phyloP scores from a whole-genome alignment of 345 rosid species.

The Gossypium raimondii region DNA sequence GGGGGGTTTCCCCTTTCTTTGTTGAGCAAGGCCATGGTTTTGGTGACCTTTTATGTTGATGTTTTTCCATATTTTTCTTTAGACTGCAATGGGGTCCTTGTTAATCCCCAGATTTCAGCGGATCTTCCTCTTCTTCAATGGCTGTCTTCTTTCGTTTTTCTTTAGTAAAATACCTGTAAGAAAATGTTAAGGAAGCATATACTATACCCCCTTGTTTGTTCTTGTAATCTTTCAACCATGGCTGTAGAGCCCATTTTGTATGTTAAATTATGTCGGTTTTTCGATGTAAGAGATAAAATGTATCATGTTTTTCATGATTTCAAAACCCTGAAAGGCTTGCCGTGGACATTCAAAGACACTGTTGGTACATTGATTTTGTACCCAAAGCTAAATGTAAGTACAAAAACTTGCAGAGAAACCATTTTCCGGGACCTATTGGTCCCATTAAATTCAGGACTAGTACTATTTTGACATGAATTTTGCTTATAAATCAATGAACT shows the following conservation, averaged over 20 bases:
- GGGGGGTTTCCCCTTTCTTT: slow-evolving; percentile 12
- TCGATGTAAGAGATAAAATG: neutral
- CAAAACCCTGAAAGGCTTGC: neutral
- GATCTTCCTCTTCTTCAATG: neutral
- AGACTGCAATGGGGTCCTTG: slow-evolving; percentile 3
- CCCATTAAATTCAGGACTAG: neutral
- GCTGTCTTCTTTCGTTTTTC: neutral
- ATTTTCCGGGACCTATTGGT: neutral
- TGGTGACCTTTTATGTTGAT: slow-evolving; percentile 16
- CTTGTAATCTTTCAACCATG: neutral
- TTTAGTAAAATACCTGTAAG: neutral
- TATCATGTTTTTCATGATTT: neutral
- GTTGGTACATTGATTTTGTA: neutral
- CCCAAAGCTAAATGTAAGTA: neutral
- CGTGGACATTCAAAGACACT: neutral
- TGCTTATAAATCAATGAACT: neutral
- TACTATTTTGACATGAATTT: neutral
- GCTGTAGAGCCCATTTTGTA: neutral
- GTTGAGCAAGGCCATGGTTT: slow-evolving; percentile 22
- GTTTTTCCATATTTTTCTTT: slow-evolving; percentile 12
- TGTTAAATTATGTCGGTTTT: neutral
- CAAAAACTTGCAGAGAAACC: neutral
- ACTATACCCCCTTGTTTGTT: neutral
- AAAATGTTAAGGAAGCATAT: neutral
- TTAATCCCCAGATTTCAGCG: neutral